These are phyloP conservation scores for Tulasnella sp. DNA, from an alignment of 768 basidiomycete genomes.

Conservation along the genomic window DNA sequence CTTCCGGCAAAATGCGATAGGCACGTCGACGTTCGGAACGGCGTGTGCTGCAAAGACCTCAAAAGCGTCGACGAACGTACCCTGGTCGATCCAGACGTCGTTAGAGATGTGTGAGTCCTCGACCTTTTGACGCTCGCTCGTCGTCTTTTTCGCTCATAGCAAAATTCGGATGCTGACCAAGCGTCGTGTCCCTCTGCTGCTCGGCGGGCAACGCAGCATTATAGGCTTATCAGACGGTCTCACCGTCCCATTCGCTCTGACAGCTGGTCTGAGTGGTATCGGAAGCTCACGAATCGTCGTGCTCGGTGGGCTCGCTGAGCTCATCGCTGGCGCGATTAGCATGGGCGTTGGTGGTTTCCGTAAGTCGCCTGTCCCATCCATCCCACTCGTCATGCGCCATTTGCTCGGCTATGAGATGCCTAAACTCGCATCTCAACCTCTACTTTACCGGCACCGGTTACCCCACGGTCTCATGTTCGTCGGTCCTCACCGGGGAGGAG, in stretches of 20 bases:
- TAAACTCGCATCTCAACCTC: not conserved
- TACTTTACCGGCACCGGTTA: not conserved
- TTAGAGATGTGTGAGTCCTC: conserved; percentile 75
- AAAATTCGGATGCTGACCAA: not conserved
- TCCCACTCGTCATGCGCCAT: not conserved
- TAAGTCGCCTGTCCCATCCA: conserved; percentile 30
- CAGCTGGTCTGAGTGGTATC: conserved; percentile 83
- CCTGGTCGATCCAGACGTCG: conserved; percentile 78
- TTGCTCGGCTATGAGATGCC: not conserved
- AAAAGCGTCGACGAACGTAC: conserved; percentile 73
- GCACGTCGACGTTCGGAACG: conserved; percentile 36
- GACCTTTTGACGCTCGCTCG: no score
- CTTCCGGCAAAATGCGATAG: conserved; percentile 29
- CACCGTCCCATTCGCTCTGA: conserved; percentile 87
- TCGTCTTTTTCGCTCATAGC: no score
- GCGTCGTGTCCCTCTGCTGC: not conserved
- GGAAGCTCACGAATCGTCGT: conserved; percentile 90
- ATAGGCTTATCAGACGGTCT: conserved; percentile 89
- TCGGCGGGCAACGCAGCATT: conserved; percentile 46
- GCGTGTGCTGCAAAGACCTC: conserved; percentile 85
- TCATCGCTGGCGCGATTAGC: conserved; percentile 92
- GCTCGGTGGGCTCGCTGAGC: conserved; percentile 89
- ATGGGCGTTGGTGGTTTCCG: conserved; percentile 98
- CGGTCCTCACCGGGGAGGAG: not conserved
- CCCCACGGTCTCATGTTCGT: not conserved